A percentile compares a stretch with the other conserved stretches of the same genome.
These are phyloP conservation scores for Babesia sp. DNA, from an alignment of 169 alveolate species.

Conservation along the genomic window DNA sequence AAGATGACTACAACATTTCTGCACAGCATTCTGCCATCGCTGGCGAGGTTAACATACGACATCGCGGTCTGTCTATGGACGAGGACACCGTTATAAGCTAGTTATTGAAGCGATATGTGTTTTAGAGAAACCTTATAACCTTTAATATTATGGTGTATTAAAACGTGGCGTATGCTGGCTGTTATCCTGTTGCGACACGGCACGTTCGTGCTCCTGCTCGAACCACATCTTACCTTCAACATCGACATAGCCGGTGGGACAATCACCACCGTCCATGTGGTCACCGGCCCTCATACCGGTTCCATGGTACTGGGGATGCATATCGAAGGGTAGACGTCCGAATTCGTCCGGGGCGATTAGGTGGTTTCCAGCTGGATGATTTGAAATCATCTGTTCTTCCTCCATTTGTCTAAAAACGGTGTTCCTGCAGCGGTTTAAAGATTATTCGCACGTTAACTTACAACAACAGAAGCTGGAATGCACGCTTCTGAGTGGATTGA, in stretches of 20 bases:
- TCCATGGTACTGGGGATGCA: not conserved
- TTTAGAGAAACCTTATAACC: not conserved
- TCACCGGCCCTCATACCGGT: not conserved
- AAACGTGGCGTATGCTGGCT: slow-evolving; percentile 47
- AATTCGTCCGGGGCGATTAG: slow-evolving; percentile 18
- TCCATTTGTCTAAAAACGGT: slow-evolving; percentile 15
- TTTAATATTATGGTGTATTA: not conserved
- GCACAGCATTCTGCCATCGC: slow-evolving; percentile 31
- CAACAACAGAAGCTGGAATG: slow-evolving; percentile 53
- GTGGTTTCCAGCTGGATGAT: slow-evolving; percentile 3
- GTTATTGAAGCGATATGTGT: not conserved
- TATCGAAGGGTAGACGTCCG: slow-evolving; percentile 21
- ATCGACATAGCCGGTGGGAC: not conserved
- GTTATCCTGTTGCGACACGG: not conserved
- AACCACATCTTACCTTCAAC: slow-evolving; percentile 67
- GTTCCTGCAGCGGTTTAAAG: slow-evolving; percentile 4
- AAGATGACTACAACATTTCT: not conserved
- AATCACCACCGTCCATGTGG: not conserved
- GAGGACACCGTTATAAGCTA: slow-evolving; percentile 12
- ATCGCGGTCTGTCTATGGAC: slow-evolving; percentile 10
- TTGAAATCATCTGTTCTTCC: not conserved
- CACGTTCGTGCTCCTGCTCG: slow-evolving; percentile 11
- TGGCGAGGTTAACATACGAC: slow-evolving; percentile 1
- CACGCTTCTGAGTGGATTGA: slow-evolving; percentile 48
- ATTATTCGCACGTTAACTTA: not conserved